These are phyloP conservation scores for Solanum bulbocastanum DNA, from an alignment of 257 asterid genomes.

Conservation along the genomic window DNA sequence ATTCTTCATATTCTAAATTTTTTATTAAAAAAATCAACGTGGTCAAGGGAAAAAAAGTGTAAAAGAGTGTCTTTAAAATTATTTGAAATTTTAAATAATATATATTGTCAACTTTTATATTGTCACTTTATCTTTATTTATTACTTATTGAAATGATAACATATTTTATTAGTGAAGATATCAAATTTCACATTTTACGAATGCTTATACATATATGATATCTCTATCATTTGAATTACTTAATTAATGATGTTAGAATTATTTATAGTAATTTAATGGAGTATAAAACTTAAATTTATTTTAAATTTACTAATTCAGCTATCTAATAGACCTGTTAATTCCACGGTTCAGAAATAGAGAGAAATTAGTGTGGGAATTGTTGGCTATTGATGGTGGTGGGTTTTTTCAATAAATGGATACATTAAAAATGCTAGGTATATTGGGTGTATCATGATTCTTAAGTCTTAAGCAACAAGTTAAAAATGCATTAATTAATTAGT, in stretches of 20 bases:
- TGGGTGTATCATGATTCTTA: background rate
- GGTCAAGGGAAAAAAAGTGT: background rate
- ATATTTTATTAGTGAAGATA: background rate
- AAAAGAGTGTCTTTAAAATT: background rate
- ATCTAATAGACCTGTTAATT: background rate
- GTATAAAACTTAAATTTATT: background rate
- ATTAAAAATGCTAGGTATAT: background rate
- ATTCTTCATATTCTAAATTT: background rate
- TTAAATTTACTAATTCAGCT: no score
- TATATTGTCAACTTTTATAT: background rate
- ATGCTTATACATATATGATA: background rate
- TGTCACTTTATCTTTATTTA: background rate
- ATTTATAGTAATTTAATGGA: background rate
- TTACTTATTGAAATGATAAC: background rate
- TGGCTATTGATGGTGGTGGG: background rate
- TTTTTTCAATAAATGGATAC: background rate
- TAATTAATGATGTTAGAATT: background rate
- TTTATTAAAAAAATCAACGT: background rate
- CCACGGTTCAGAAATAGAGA: fast-evolving
- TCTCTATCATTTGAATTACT: background rate
- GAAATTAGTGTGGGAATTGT: background rate
- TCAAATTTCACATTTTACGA: background rate
- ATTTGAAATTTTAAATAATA: background rate
- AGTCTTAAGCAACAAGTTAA: background rate
- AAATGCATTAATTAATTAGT: background rate